These are phyloP conservation scores for Salix brachista DNA, from an alignment of 345 rosid genomes.

Conservation along the genomic window DNA sequence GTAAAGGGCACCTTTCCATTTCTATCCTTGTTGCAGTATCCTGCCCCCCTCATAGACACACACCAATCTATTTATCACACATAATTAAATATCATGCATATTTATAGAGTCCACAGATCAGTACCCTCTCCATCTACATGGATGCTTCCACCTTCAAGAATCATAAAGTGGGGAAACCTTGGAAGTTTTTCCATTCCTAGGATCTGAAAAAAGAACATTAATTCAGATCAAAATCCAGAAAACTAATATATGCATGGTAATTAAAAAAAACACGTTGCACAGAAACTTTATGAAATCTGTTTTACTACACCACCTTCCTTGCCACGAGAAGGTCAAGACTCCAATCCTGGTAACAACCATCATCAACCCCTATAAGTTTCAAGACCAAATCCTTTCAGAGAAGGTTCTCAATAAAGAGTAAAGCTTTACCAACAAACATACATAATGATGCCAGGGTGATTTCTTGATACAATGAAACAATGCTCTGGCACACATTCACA, in stretches of 20 bases:
- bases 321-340: constrained; percentile 75
- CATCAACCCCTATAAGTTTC: constrained; percentile 55
- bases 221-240: constrained; percentile 13
- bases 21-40: neutral
- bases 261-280: neutral
- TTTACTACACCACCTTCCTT: constrained; percentile 50
- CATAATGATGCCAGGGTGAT: neutral
- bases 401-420: neutral
- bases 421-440: neutral
- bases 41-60: neutral
- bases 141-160: constrained; percentile 99
- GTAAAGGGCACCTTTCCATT: neutral
- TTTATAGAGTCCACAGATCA: neutral
- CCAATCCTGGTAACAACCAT: constrained; percentile 89
- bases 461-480: neutral
- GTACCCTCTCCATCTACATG: constrained; percentile 98
- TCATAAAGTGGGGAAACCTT: constrained; percentile 57
- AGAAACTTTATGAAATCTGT: neutral
- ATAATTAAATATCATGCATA: too few species aligned
- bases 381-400: constrained; percentile 8
- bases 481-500: neutral
- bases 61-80: too few species aligned
- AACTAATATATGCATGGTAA: neutral
- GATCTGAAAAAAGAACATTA: constrained; percentile 44
- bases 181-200: constrained; percentile 65